Evolutionary conservation across 805 yeast genomes (phyloP).

Genomic region (Saturnispora sanitii): DNA sequence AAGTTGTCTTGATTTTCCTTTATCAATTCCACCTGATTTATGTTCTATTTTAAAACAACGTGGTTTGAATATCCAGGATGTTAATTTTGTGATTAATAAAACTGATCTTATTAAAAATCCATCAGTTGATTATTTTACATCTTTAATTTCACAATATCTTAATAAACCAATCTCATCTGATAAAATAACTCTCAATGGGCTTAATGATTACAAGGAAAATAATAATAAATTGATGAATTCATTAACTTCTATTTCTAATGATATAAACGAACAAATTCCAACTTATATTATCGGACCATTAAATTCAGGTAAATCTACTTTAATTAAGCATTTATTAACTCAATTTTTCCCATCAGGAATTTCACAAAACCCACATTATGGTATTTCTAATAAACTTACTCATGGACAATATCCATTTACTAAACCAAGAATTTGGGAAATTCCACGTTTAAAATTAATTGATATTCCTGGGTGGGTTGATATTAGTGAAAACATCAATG

Average conservation of each 20-base stretch:
- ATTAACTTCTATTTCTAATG: conserved; percentile 2
- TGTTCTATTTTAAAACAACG: background rate
- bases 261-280: background rate
- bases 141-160: conserved; percentile 3
- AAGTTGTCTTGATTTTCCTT: conserved; percentile 4
- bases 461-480: conserved; percentile 26
- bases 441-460: conserved; percentile 15
- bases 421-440: conserved; percentile 10
- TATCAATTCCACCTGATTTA: conserved; percentile 3
- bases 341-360: background rate
- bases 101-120: background rate
- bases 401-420: conserved; percentile 8
- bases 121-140: background rate
- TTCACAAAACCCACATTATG: conserved; percentile 1
- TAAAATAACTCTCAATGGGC: background rate
- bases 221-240: conserved; percentile 4
- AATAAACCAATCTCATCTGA: background rate
- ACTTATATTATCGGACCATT: conserved; percentile 23
- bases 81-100: conserved; percentile 2
- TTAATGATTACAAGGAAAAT: background rate
- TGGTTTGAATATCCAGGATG: conserved; percentile 3
- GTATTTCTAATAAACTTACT: conserved; percentile 2
- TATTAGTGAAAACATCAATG: conserved; percentile 15
- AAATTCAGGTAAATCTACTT: conserved; percentile 23
- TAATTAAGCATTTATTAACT: conserved; percentile 9